Conservation (phyloP, 805 yeast genomes). For the Wickerhamomyces kurtzmanii region DNA sequence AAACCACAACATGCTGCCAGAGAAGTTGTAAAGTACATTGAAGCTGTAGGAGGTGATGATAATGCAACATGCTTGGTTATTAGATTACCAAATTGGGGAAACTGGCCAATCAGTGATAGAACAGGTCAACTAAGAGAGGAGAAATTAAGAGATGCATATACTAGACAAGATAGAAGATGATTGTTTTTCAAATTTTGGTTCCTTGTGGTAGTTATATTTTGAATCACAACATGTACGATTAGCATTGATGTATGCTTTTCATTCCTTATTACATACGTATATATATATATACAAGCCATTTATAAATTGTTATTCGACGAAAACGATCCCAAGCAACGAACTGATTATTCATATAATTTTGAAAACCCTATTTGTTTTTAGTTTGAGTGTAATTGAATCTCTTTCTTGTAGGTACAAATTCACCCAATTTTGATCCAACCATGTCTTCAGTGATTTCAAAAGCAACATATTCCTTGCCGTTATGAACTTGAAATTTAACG, state of each 20-base stretch:
- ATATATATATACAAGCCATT: neutral
- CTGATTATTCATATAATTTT: neutral
- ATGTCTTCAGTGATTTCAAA: conserved; percentile 84
- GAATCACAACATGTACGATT: no score
- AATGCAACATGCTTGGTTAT: conserved; percentile 89
- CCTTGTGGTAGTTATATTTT: no score
- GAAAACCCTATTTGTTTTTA: conserved; percentile 34
- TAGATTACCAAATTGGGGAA: conserved; percentile 85
- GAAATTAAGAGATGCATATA: conserved; percentile 36
- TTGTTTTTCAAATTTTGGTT: no score
- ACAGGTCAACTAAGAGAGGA: conserved; percentile 79
- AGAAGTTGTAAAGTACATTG: conserved; percentile 77
- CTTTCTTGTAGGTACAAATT: conserved; percentile 91
- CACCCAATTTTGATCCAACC: conserved; percentile 95
- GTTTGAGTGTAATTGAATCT: conserved; percentile 75
- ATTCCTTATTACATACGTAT: no score
- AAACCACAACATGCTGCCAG: conserved; percentile 81
- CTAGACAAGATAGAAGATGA: conserved; percentile 5
- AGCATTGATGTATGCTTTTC: no score
- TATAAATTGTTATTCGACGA: neutral
- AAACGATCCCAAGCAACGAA: neutral
- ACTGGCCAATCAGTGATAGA: conserved; percentile 78
- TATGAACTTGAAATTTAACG: conserved; percentile 86
- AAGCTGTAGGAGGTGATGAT: conserved; percentile 85
- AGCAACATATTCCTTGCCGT: conserved; percentile 90